phyloP scores from a whole-genome alignment of 371 early-diverging fungal genomes.

The Saksenaea vasiformis region DNA sequence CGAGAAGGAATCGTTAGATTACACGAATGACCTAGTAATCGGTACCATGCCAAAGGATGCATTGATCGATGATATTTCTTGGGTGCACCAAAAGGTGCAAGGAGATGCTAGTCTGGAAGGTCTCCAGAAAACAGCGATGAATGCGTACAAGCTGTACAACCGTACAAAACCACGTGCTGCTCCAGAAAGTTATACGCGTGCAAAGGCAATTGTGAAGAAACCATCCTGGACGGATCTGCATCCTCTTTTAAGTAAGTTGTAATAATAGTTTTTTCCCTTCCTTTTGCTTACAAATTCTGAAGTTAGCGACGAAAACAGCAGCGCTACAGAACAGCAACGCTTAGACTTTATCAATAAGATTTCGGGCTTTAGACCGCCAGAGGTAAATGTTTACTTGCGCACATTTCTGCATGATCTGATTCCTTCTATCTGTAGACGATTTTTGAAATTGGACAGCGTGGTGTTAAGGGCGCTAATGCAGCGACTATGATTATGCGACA shows the following conservation, averaged over 20 bases:
- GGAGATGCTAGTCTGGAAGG: constrained; percentile 67
- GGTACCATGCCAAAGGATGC: constrained; percentile 77
- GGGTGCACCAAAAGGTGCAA: constrained; percentile 61
- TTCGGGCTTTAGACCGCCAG: constrained; percentile 79
- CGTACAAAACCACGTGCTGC: constrained; percentile 82
- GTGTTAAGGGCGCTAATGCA: constrained; percentile 69
- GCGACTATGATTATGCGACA: constrained; percentile 80
- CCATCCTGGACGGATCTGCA: constrained; percentile 71
- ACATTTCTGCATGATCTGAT: background rate
- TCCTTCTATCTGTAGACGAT: constrained; percentile 60
- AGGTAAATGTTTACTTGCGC: constrained; percentile 40
- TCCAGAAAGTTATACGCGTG: constrained; percentile 82
- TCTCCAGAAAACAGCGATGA: constrained; percentile 66
- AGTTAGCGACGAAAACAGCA: constrained; percentile 20
- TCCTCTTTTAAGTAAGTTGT: constrained; percentile 64
- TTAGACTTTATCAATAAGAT: constrained; percentile 71
- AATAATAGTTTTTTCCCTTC: background rate
- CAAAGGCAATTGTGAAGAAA: constrained; percentile 77
- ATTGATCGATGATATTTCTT: constrained; percentile 73
- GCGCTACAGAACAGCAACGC: constrained; percentile 59
- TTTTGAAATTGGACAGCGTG: constrained; percentile 89
- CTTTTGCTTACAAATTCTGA: background rate
- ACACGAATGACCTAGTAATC: constrained; percentile 81
- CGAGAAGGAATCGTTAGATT: constrained; percentile 57
- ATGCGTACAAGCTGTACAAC: constrained; percentile 86